Percentiles rank a stretch among this genome's conserved stretches.
These are phyloP conservation scores for Apiospora pterosperma DNA, from an alignment of 2,329 filamentous ascomycete species.

Conservation along the genomic window DNA sequence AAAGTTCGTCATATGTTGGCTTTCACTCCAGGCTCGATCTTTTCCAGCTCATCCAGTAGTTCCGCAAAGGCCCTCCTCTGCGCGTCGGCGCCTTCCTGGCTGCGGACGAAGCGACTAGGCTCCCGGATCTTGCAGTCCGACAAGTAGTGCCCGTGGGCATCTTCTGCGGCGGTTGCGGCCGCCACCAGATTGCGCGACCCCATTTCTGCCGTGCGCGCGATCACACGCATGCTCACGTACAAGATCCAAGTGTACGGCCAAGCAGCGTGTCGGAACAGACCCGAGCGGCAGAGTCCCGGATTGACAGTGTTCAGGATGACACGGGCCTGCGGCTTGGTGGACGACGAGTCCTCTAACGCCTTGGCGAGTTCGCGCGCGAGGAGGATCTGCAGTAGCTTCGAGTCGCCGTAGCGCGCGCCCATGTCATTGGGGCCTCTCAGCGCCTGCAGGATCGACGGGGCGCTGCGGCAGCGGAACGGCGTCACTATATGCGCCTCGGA, in stretches of 20 bases:
- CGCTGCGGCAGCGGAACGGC: slow-evolving; percentile 29
- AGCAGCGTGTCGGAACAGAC: slow-evolving; percentile 32
- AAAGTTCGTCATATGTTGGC: slow-evolving; percentile 25
- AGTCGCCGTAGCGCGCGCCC: slow-evolving; percentile 31
- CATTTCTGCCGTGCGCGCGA: slow-evolving; percentile 35
- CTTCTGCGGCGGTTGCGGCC: slow-evolving; percentile 32
- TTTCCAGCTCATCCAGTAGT: slow-evolving; percentile 38
- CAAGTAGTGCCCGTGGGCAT: slow-evolving; percentile 40
- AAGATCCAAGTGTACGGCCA: slow-evolving; percentile 24
- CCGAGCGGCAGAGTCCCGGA: slow-evolving; percentile 38
- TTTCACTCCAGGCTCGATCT: slow-evolving; percentile 35
- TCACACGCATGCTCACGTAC: slow-evolving; percentile 11
- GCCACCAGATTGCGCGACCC: slow-evolving; percentile 36
- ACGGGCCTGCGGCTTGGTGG: slow-evolving; percentile 23
- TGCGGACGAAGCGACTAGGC: slow-evolving; percentile 29
- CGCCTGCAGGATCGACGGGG: slow-evolving; percentile 28
- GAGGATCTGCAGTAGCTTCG: slow-evolving; percentile 32
- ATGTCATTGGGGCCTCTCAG: slow-evolving; percentile 25
- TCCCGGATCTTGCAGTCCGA: slow-evolving; percentile 26
- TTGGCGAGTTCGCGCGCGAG: slow-evolving; percentile 31
- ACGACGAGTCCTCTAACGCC: background rate
- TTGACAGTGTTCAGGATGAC: slow-evolving; percentile 36
- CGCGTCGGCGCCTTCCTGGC: slow-evolving; percentile 32
- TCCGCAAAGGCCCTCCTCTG: slow-evolving; percentile 39
- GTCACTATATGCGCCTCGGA: slow-evolving; percentile 34